phyloP scores from a whole-genome alignment of 257 asterid species.

The Scutellaria baicalensis region DNA sequence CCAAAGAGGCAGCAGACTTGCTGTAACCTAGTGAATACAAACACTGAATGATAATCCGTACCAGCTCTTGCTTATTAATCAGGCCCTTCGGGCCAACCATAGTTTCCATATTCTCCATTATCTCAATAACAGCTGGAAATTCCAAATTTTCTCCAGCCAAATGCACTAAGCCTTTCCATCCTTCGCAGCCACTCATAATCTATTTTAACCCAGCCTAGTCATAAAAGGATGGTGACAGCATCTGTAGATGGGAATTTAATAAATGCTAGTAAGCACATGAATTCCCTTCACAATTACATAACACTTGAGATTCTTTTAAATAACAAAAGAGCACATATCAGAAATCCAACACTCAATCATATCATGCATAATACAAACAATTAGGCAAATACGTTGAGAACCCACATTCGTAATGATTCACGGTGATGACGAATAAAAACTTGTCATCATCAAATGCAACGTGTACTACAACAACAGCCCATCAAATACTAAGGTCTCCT shows the following conservation, averaged over 20 bases:
- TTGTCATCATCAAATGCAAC: background rate
- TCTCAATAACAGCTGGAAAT: constrained; percentile 14
- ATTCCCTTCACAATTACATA: background rate
- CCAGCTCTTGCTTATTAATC: constrained; percentile 61
- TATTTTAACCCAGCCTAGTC: background rate
- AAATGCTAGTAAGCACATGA: constrained; percentile 1
- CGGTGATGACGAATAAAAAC: background rate
- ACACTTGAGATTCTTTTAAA: background rate
- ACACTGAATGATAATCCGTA: constrained; percentile 61
- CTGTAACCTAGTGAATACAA: constrained; percentile 65
- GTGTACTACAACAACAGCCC: background rate
- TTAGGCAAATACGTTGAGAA: background rate
- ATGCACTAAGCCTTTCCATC: constrained; percentile 6
- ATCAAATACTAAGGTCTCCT: background rate
- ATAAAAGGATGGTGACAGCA: background rate
- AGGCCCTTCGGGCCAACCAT: constrained; percentile 54
- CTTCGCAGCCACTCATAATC: background rate
- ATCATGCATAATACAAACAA: background rate
- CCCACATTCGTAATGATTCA: background rate
- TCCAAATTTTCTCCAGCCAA: background rate
- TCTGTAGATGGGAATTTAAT: constrained; percentile 4
- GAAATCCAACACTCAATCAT: background rate
- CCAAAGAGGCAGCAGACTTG: constrained; percentile 65
- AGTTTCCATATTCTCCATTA: constrained; percentile 32
- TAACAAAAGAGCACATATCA: background rate